Conservation (phyloP, 164 flowering plant species). For the Berberis vulgaris region DNA sequence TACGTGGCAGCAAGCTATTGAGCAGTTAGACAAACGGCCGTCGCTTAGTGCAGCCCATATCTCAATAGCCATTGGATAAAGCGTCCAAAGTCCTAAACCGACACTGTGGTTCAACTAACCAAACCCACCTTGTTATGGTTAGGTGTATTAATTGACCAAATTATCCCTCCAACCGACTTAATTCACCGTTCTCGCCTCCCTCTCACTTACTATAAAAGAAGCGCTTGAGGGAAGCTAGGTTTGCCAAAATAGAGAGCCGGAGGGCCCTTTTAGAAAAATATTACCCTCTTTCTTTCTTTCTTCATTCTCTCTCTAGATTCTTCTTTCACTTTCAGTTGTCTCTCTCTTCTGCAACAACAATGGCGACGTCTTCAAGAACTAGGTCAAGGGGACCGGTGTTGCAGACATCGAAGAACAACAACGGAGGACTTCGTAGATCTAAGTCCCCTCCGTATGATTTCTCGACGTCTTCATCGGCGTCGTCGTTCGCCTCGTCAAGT, state of each 20-base stretch:
- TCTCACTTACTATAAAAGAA: slow-evolving; percentile 9
- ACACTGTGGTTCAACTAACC: slow-evolving; percentile 5
- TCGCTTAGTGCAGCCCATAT: slow-evolving; percentile 3
- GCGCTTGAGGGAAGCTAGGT: slow-evolving; percentile 15
- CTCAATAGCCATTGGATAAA: slow-evolving; percentile 10
- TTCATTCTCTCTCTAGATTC: slow-evolving; percentile 10
- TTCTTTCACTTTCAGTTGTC: neutral
- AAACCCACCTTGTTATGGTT: slow-evolving; percentile 6
- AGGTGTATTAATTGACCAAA: slow-evolving; percentile 1
- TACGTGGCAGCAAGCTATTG: slow-evolving; percentile 6
- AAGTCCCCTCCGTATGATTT: slow-evolving; percentile 18
- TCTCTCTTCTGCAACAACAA: slow-evolving; percentile 12
- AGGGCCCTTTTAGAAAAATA: neutral
- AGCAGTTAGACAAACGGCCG: slow-evolving; percentile 5
- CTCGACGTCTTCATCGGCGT: slow-evolving; percentile 4
- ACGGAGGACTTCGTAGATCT: slow-evolving; percentile 14
- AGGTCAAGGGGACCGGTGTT: slow-evolving; percentile 25
- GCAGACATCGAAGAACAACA: neutral
- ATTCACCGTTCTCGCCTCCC: neutral
- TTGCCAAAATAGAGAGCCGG: slow-evolving; percentile 21
- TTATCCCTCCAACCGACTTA: neutral
- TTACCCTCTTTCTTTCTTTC: neutral
- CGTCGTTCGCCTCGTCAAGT: slow-evolving; percentile 24
- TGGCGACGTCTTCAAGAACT: slow-evolving; percentile 30
- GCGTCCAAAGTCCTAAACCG: slow-evolving; percentile 9